phyloP scores from a whole-genome alignment of 108 stramenopile genomes.

The Fragilaria radians region DNA sequence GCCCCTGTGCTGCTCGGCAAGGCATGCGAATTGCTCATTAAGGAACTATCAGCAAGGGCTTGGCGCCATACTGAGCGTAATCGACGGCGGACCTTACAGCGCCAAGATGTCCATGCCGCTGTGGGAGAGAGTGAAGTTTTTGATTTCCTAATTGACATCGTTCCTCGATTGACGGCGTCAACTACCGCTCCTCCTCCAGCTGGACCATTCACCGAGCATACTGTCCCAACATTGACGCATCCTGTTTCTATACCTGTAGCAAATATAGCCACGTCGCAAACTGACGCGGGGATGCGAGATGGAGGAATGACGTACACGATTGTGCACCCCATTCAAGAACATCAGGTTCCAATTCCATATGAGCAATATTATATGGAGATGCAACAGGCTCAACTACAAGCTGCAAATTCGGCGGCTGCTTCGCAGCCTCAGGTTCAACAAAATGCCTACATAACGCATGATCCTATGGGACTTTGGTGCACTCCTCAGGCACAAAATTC shows the following conservation, averaged over 20 bases:
- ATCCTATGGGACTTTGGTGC: background rate
- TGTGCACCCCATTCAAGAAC: background rate
- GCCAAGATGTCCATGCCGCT: conserved; percentile 56
- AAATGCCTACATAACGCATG: background rate
- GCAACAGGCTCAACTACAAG: background rate
- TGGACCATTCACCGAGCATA: background rate
- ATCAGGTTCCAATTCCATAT: background rate
- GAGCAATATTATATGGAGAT: conserved; percentile 2
- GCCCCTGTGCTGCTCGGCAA: conserved; percentile 60
- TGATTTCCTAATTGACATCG: conserved; percentile 74
- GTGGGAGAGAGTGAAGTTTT: conserved; percentile 60
- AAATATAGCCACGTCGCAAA: background rate
- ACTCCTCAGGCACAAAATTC: background rate
- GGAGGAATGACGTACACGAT: background rate
- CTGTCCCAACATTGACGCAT: background rate
- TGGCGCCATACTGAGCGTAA: conserved; percentile 56
- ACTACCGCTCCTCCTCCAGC: background rate
- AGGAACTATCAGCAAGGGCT: conserved; percentile 52
- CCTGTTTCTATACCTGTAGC: conserved; percentile 5
- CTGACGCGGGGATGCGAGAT: background rate
- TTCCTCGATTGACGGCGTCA: conserved; percentile 40
- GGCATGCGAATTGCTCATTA: conserved; percentile 62
- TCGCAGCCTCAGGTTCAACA: background rate
- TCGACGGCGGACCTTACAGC: conserved; percentile 45
- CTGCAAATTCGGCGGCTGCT: background rate